Conservation (phyloP, 768 basidiomycete genomes). For the Mycena filopes region DNA sequence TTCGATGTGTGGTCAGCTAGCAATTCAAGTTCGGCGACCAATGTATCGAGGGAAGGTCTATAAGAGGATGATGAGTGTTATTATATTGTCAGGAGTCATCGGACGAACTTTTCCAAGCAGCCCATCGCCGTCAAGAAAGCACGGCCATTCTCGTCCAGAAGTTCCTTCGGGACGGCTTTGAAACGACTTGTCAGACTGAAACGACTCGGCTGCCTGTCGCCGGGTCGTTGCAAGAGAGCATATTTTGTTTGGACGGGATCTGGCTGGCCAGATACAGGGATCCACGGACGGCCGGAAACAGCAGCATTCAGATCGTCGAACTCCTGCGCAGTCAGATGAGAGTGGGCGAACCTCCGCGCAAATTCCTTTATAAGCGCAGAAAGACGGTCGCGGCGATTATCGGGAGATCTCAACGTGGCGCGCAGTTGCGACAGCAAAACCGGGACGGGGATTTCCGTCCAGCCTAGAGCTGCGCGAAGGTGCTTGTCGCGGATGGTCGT, state of each 20-base stretch:
- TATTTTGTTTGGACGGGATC: conserved; percentile 8
- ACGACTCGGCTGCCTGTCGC: conserved; percentile 8
- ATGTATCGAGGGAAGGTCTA: conserved; percentile 23
- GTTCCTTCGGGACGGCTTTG: conserved; percentile 2
- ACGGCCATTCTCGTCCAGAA: neutral
- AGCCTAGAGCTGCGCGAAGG: conserved; percentile 24
- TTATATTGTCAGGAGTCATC: neutral
- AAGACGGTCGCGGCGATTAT: conserved; percentile 4
- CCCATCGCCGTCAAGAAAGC: conserved; percentile 27
- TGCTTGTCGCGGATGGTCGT: conserved; percentile 1
- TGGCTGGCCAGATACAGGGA: conserved; percentile 12
- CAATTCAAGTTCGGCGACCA: conserved; percentile 20
- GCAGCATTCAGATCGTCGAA: conserved; percentile 8
- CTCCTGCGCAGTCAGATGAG: conserved; percentile 2
- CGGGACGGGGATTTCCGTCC: conserved; percentile 14
- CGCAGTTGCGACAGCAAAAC: conserved; percentile 19
- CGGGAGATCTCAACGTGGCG: neutral
- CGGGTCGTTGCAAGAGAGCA: conserved; percentile 15
- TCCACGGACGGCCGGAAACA: conserved; percentile 15
- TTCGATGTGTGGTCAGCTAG: neutral
- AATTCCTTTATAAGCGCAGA: conserved; percentile 23
- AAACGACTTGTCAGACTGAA: conserved; percentile 8
- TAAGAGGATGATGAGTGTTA: neutral
- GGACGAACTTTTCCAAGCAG: conserved; percentile 21
- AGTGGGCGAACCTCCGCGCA: conserved; percentile 8